Percentiles rank a stretch among this genome's conserved stretches.
Conservation (phyloP, 495 filamentous ascomycete species). For the Aspergillus egyptiacus region DNA sequence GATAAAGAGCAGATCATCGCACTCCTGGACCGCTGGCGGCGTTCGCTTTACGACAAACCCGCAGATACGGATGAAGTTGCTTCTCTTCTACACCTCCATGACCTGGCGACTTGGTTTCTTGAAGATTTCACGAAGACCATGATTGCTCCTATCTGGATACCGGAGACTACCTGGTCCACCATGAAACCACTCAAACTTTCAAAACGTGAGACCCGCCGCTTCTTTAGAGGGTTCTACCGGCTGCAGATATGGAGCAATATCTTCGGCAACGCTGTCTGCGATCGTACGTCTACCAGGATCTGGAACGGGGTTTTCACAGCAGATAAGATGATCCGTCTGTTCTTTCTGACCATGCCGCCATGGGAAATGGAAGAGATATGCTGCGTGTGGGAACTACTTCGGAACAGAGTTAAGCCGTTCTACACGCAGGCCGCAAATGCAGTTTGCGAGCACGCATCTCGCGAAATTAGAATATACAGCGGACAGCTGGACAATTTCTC, state of each 20-base stretch:
- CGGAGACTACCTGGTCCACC: too few species aligned
- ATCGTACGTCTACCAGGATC: neutral
- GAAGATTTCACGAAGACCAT: neutral
- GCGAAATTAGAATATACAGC: too few species aligned
- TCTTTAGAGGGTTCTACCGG: conserved; percentile 7
- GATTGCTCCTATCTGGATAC: neutral
- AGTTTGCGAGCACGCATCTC: too few species aligned
- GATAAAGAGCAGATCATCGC: conserved; percentile 6
- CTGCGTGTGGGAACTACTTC: neutral
- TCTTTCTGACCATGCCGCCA: neutral
- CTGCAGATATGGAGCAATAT: conserved; percentile 3
- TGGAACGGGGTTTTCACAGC: neutral
- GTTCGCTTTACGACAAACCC: neutral
- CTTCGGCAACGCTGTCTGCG: neutral
- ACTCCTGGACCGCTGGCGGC: conserved; percentile 6
- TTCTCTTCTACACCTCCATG: neutral
- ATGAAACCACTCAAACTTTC: neutral
- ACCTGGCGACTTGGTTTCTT: neutral
- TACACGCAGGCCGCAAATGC: too few species aligned
- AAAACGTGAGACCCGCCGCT: neutral
- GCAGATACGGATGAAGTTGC: neutral
- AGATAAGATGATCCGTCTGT: neutral
- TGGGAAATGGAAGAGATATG: neutral
- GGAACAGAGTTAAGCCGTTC: too few species aligned
- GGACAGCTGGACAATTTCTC: too few species aligned